Conservation (phyloP, 2,329 filamentous ascomycete species). For the Paecilomyces niveus region DNA sequence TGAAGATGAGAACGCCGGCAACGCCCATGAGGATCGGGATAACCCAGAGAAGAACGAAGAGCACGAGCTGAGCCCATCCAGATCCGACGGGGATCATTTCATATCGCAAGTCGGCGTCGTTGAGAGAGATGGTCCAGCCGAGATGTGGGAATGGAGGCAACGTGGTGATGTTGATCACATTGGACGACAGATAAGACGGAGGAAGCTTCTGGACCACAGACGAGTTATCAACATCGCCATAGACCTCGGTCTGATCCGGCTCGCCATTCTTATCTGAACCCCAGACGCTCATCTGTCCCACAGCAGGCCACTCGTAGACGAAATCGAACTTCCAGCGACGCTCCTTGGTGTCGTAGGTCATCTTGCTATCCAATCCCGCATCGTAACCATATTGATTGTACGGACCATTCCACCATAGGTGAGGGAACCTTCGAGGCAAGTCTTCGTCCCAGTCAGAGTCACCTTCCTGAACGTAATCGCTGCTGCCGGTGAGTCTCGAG, state of each 20-base stretch:
- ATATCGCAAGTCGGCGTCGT: constrained; percentile 46
- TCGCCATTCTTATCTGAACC: constrained; percentile 52
- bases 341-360: constrained; percentile 38
- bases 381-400: constrained; percentile 56
- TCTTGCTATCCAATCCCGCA: constrained; percentile 42
- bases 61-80: background rate
- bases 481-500: constrained; percentile 46
- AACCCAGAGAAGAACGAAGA: background rate
- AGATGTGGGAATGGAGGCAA: constrained; percentile 43
- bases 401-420: constrained; percentile 41
- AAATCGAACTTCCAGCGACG: constrained; percentile 48
- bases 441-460: constrained; percentile 38
- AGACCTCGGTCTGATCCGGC: constrained; percentile 48
- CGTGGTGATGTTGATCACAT: constrained; percentile 48
- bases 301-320: constrained; percentile 52
- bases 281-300: constrained; percentile 54
- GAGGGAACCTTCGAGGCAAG: background rate
- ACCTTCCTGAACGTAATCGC: constrained; percentile 47
- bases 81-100: constrained; percentile 17
- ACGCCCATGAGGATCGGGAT: background rate
- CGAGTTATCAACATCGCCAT: constrained; percentile 52
- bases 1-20: background rate
- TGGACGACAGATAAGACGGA: constrained; percentile 44
- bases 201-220: constrained; percentile 50
- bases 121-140: constrained; percentile 43